Evolutionary conservation across 257 asterid species (phyloP), one percentile per base, ranked within the genome.

Genomic region (Craterostigma plantagineum): DNA sequence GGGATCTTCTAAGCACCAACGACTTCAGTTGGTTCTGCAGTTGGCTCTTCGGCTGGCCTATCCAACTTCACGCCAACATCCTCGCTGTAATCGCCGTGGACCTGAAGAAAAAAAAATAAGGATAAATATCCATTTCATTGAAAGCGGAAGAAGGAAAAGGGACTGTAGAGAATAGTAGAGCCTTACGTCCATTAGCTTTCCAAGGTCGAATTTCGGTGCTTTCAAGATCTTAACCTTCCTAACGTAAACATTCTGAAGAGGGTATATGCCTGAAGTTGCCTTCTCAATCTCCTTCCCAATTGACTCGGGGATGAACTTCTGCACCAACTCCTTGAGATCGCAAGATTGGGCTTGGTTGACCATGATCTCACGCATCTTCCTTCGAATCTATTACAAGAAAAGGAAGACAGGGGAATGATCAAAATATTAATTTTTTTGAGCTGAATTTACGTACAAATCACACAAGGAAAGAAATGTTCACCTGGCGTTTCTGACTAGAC

Each of bases 131-230:
- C 33, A 14, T 9, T 18, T 6, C 33, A 16, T 8, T 0, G 16
- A 27, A 39, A 39, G 7, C n/a, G 14, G 4, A 9, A 12, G 14
- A 7, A 39, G 6, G 12, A 43, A 16, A 17, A 12, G 3, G 14
- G 46, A 33, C 10, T 13, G 1, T 35, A 12, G 14, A 38, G 3
- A 33, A 18, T 12, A n/a, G n/a, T n/a, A 43, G 30, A n/a, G 30
- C 38, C 56, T 43, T 48, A 15, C 71, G 67, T 67, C 70, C 75
- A 67, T 63, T 44, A 67, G 41, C 65, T 59, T 58, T 35, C 75
- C 62, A 67, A 67, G 64, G 45, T 67, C 75, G 7, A 67, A 67
- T 18, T 67, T 67, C 4, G 75, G 75, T 16, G 75, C 70, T 51
- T 67, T 67, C 45, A 67, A 43, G 51, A 67, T 67, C 62, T 67